Percentiles rank a stretch among this genome's conserved stretches.
Evolutionary conservation across 352 stramenopile species (phyloP).

Genomic region (Pythium myriotylum): DNA sequence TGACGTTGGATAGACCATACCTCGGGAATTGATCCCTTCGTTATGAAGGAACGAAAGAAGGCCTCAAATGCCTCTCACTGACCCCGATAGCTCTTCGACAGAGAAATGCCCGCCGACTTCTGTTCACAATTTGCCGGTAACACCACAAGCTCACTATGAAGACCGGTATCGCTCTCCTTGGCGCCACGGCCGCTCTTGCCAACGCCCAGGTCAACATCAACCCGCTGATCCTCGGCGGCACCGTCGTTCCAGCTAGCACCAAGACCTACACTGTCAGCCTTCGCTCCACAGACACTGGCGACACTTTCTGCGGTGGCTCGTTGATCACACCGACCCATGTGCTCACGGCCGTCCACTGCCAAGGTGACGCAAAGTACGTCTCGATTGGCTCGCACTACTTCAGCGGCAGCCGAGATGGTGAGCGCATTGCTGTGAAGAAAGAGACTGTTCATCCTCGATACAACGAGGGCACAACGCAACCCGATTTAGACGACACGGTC

Average conservation of each 20-base stretch:
- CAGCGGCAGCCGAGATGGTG: slow-evolving; percentile 37
- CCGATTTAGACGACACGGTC: not conserved
- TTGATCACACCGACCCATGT: slow-evolving; percentile 52
- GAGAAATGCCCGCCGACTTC: no score
- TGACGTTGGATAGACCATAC: no score
- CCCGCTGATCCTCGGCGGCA: slow-evolving; percentile 48
- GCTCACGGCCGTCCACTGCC: slow-evolving; percentile 48
- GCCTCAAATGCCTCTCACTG: no score
- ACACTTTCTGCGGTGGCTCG: slow-evolving; percentile 27
- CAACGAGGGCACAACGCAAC: not conserved
- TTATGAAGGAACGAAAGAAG: no score
- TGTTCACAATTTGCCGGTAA: no score
- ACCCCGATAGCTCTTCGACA: no score
- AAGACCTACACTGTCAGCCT: slow-evolving; percentile 36
- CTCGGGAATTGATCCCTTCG: no score
- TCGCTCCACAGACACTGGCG: slow-evolving; percentile 2
- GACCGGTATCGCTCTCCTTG: not conserved
- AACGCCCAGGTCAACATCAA: slow-evolving; percentile 6
- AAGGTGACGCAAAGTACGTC: slow-evolving; percentile 39
- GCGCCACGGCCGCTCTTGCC: not conserved
- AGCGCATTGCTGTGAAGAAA: slow-evolving; percentile 28
- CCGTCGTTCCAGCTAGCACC: slow-evolving; percentile 33
- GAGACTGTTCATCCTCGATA: not conserved
- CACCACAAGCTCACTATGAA: no score
- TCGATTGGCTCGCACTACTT: slow-evolving; percentile 56